Conservation (phyloP, 495 filamentous ascomycete species). For the Glarea lozoyensis region DNA sequence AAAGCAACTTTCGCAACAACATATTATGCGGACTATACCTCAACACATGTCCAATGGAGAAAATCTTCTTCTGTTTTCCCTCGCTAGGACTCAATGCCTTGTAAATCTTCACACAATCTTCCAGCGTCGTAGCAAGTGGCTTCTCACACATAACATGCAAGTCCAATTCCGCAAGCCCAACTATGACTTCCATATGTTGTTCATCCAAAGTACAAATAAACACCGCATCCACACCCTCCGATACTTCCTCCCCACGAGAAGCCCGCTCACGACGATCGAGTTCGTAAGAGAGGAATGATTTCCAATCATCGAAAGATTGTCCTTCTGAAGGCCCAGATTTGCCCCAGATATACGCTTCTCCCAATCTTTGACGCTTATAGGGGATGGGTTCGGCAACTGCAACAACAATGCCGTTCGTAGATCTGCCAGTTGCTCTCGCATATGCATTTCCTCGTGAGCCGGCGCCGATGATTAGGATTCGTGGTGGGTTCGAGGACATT, state of each 20-base stretch:
- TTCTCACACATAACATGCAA: constrained; percentile 94
- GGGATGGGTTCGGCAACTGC: constrained; percentile 76
- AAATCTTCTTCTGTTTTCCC: constrained; percentile 39
- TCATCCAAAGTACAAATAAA: constrained; percentile 88
- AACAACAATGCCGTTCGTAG: constrained; percentile 54
- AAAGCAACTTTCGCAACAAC: constrained; percentile 65
- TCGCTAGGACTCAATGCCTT: constrained; percentile 33
- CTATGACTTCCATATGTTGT: constrained; percentile 71
- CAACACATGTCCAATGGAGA: constrained; percentile 77
- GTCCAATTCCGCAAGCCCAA: constrained; percentile 54
- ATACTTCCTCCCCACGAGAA: constrained; percentile 25
- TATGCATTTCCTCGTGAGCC: constrained; percentile 78
- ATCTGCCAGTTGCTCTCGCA: constrained; percentile 51
- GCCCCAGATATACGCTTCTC: constrained; percentile 60
- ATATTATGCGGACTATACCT: constrained; percentile 90
- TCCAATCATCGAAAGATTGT: constrained; percentile 66
- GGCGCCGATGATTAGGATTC: constrained; percentile 77
- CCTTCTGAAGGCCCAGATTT: constrained; percentile 33
- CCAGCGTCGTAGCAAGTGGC: constrained; percentile 69
- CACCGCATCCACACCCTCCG: constrained; percentile 61
- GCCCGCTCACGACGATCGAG: constrained; percentile 37
- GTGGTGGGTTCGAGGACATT: constrained; percentile 34
- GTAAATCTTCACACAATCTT: constrained; percentile 69
- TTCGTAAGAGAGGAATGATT: constrained; percentile 61
- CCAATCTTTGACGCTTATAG: constrained; percentile 65